phyloP scores from a whole-genome alignment of 2,329 filamentous ascomycete genomes.

The Colletotrichum sp. region DNA sequence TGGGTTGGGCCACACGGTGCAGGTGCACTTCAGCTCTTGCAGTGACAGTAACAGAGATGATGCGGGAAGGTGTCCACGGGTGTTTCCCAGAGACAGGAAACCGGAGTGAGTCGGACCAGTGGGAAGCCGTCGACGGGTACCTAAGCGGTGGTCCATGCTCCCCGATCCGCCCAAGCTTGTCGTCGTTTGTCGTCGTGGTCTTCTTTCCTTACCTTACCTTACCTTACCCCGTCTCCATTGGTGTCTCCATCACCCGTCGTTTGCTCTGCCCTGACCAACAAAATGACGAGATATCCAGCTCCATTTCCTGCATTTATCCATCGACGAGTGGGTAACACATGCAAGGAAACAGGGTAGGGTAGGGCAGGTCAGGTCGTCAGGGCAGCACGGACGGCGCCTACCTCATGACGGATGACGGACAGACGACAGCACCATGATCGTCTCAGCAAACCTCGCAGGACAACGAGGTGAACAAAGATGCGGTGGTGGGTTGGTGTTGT shows the following conservation, averaged over 20 bases:
- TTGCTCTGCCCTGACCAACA: neutral
- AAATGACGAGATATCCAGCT: slow-evolving; percentile 4
- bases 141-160: slow-evolving; percentile 21
- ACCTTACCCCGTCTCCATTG: neutral
- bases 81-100: slow-evolving; percentile 8
- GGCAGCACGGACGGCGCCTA: neutral
- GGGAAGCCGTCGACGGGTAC: neutral
- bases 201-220: neutral
- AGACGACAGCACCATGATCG: neutral
- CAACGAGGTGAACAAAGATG: neutral
- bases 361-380: neutral
- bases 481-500: neutral
- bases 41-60: too few species aligned
- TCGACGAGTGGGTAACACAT: neutral
- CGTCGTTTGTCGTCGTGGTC: neutral
- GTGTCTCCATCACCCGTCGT: neutral
- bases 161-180: neutral
- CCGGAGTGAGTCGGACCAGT: slow-evolving; percentile 5
- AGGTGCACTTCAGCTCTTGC: neutral
- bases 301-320: slow-evolving; percentile 3
- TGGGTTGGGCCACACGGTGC: neutral
- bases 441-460: neutral
- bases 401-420: neutral
- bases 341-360: neutral
- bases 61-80: too few species aligned